phyloP scores from a whole-genome alignment of 352 stramenopile species.

The Globisporangium acanthophoron region DNA sequence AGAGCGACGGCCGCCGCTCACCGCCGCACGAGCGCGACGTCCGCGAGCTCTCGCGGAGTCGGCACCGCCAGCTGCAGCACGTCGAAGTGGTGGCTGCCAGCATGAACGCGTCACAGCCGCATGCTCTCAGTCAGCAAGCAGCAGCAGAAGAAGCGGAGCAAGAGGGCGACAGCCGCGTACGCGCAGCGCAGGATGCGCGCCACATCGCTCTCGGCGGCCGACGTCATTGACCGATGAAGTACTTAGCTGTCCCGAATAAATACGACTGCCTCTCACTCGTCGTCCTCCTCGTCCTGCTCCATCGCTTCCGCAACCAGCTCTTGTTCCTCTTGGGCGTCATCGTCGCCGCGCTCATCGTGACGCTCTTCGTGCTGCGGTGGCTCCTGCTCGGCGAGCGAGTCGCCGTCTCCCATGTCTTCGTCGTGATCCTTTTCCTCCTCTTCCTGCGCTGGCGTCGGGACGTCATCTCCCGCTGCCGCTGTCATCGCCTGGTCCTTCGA shows the following conservation, averaged over 20 bases:
- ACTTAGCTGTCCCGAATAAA: neutral
- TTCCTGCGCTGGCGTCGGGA: neutral
- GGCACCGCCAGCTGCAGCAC: slow-evolving; percentile 27
- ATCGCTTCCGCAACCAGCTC: neutral
- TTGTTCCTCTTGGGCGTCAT: neutral
- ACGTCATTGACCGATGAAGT: neutral
- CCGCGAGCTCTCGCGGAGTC: slow-evolving; percentile 12
- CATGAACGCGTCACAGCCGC: neutral
- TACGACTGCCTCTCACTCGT: neutral
- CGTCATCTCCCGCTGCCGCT: neutral
- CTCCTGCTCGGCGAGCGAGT: neutral
- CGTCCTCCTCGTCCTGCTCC: neutral
- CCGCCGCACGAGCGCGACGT: slow-evolving; percentile 27
- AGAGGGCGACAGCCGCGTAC: neutral
- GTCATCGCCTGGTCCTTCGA: neutral
- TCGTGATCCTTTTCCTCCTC: neutral
- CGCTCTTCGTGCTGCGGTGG: slow-evolving; percentile 5
- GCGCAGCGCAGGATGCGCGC: slow-evolving; percentile 11
- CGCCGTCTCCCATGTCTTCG: neutral
- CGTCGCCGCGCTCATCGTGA: slow-evolving; percentile 7
- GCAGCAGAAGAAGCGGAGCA: neutral
- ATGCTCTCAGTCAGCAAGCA: neutral
- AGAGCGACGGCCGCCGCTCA: slow-evolving; percentile 3
- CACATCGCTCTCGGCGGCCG: slow-evolving; percentile 2
- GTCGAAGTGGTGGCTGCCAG: slow-evolving; percentile 29